Conservation (phyloP, 2,329 filamentous ascomycete species). For the Clathrospora elynae region DNA sequence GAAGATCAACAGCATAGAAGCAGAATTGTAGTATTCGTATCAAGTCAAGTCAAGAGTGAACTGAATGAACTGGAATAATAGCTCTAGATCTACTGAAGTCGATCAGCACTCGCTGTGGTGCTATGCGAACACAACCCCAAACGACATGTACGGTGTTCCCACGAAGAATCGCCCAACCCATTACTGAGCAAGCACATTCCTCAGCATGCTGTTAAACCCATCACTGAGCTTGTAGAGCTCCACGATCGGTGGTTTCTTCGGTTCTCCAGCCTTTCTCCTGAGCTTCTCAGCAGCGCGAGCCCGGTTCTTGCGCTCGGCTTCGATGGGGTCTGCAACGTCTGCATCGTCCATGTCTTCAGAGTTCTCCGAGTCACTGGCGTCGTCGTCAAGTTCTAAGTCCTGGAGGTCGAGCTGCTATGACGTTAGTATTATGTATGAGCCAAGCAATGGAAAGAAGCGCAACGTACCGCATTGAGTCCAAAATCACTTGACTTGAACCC, state of each 20-base stretch:
- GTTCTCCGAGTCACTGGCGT: conserved; percentile 59
- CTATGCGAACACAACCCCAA: neutral
- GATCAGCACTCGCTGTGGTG: neutral
- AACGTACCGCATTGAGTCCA: conserved; percentile 74
- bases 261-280: conserved; percentile 80
- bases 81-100: conserved; percentile 2
- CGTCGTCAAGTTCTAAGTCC: conserved; percentile 81
- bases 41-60: neutral
- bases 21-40: neutral
- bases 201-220: conserved; percentile 80
- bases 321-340: conserved; percentile 84
- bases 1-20: neutral
- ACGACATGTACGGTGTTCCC: neutral
- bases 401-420: conserved; percentile 70
- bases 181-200: conserved; percentile 71
- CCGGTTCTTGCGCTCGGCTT: conserved; percentile 79
- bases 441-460: neutral
- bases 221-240: conserved; percentile 82
- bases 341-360: conserved; percentile 65
- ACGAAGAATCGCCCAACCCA: neutral
- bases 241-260: conserved; percentile 75
- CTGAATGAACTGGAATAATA: neutral
- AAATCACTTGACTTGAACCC: conserved; percentile 84
- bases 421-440: conserved; percentile 16
- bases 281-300: conserved; percentile 79